Base-by-base conservation (phyloP, 257 asterid species). In the Solanum rostratum region DNA sequence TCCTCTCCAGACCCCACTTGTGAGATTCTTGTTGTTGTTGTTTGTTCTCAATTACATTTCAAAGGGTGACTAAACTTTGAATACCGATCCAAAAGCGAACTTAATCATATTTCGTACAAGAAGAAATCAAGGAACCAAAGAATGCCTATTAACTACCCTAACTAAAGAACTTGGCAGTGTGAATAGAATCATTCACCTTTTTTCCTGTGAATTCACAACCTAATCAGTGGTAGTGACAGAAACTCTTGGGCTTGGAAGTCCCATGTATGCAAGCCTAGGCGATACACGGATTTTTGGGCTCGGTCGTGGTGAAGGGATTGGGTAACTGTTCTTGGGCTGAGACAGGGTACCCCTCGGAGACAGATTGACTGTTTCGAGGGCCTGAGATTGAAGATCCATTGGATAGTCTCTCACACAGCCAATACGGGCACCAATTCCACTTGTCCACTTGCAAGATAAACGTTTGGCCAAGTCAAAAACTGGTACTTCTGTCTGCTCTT, bases 321-420 rank as follows among this genome's bases (percentile, higher is more conserved):
- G 94, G n/a, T 22, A 3, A 16, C 73, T 74, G 39, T 22, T 65
- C 89, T 55, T 83, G 60, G 89, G 62, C 80, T 79, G 83, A 27
- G 84, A 79, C 0, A 84, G 83, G 0, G 84, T 70, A 33, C 68
- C 19, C 13, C 90, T 83, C 1, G 95, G 97, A 4, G 98, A 93
- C 14, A 94, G 85, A 74, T 84, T 87, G 1, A 94, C 94, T 87
- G 84, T 88, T 83, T 94, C 94, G 15, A 94, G 90, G 27, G 94
- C 97, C 85, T 84, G 90, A 24, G 83, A 87, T 45, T 93, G 98
- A 79, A 94, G 95, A 57, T 92, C 94, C 70, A 87, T 27, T 0
- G 96, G 95, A n/a, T 92, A 93, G 70, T 93, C 94, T 69, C 95
- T 87, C 19, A 94, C 94, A 85, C 96, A 94, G 1, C 98, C 97